Base-by-base conservation (phyloP, 306 rosid genomes). In the Vigna nakashimae region DNA sequence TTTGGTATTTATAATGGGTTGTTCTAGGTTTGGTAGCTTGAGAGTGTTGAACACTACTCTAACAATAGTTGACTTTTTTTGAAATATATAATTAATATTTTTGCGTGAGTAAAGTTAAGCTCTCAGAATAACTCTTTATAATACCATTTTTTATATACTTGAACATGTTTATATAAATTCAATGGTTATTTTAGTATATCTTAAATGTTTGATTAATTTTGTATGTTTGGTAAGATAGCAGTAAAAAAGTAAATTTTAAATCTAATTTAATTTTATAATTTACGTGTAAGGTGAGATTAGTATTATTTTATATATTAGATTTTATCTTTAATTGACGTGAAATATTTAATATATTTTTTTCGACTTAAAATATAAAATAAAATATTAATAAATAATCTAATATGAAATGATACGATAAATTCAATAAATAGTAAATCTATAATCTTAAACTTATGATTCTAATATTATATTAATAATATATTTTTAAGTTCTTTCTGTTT, bases 1-100 rank as follows among this genome's bases (percentile, higher is more conserved):
- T 36, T 26, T 56, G 57, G 84, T 82, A 86, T 86, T 52, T 90
- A 90, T 88, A 88, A 71, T 74, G 69, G 80, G 0, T 52, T 11
- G 4, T 63, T 43, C 28, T 55, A 45, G 26, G 75, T 0, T 74
- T 69, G 52, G 14, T 73, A 42, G 80, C 69, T 68, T 69, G 68
- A 65, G 78, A 60, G 84, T 80, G 79, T 67, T 57, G 74, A 52
- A 57, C 84, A 86, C 81, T 77, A 40, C 13, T 22, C 49, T 10
- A 38, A 10, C 11, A 50, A 68, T 82, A 56, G 84, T 86, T 86
- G 87, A 86, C 92, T 8, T 60, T 59, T 24, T 26, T 58, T 5
- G 0, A 53, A 53, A 53, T 53, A 53, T 7, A 2, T 7, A 0
- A 3, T 18, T 17, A 26, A 24, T 26, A 13, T 58, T 24, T 59